Base-by-base conservation (phyloP, 257 asterid genomes). In the Salvia rosmarinus region DNA sequence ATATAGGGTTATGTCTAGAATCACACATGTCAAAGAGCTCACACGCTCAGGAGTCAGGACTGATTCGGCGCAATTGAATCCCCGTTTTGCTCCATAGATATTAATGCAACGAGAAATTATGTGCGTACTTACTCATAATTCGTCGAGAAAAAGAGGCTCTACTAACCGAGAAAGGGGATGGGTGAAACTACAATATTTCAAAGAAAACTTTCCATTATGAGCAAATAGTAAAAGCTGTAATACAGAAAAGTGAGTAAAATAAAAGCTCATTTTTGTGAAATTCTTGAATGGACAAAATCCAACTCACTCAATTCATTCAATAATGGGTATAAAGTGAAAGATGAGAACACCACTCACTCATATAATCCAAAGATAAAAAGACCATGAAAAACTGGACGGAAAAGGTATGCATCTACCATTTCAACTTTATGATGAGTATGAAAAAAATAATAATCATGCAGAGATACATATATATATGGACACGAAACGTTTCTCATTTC, bases 211-310 rank as follows among this genome's bases (percentile, higher is more conserved):
- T 35, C 66, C 66, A 14, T 59, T 2, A 16, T 37, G 21, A 32
- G 50, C 40, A 37, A 62, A 62, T 37, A 62, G 68, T 62, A 20
- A 62, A 39, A 62, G 68, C 68, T 62, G 51, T 43, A 42, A 42
- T 21, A 3, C 14, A 64, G 13, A 42, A 61, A 64, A 64, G 55
- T 64, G 52, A 39, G 68, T 37, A 64, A 63, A 64, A 40, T 64
- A 64, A 2, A 39, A 40, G 69, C 0, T 42, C 35, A 4, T 64
- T 58, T 43, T 21, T 17, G 52, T 40, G 69, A 42, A 42, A 64
- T 20, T 64, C 55, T 42, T 64, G 54, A 64, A 64, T 64, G 69
- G 55, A 43, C 69, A 64, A 64, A 64, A 64, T 64, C 69, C 69
- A 42, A 64, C 21, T 20, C 21, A 42, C 35, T 9, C 69, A 63